These are phyloP conservation scores for Arthromyces matolae DNA, from an alignment of 768 basidiomycete species.

Conservation along the genomic window DNA sequence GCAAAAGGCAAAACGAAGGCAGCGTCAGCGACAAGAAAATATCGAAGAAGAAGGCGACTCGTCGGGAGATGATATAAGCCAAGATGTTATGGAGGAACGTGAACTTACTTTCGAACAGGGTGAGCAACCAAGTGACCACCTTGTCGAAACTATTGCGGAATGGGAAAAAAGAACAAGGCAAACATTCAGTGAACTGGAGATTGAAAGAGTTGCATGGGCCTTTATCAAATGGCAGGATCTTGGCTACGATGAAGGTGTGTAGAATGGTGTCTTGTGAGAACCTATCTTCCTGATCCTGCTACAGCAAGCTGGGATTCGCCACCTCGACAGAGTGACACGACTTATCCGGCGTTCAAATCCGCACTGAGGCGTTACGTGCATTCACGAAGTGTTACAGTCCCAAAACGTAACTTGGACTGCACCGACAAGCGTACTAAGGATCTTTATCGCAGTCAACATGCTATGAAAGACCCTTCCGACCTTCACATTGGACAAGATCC, in stretches of 20 bases:
- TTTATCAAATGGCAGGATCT: conserved; percentile 94
- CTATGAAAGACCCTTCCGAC: conserved; percentile 49
- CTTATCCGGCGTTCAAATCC: conserved; percentile 58
- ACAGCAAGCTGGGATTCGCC: conserved; percentile 94
- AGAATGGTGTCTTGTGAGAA: neutral
- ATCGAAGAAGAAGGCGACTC: too few species aligned
- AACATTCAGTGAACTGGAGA: conserved; percentile 45
- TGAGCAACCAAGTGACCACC: conserved; percentile 52
- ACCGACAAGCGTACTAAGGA: conserved; percentile 51
- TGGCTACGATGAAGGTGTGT: conserved; percentile 83
- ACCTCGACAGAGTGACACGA: conserved; percentile 52
- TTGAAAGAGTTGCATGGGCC: conserved; percentile 67
- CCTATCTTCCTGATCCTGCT: conserved; percentile 3
- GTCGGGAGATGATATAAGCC: conserved; percentile 26
- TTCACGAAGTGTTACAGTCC: conserved; percentile 59
- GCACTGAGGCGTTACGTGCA: conserved; percentile 68
- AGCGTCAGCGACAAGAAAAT: conserved; percentile 19
- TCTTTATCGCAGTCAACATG: conserved; percentile 43
- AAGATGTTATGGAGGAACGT: conserved; percentile 29
- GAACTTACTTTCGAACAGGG: conserved; percentile 51
- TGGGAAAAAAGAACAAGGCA: conserved; percentile 48
- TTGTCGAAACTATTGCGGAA: conserved; percentile 58
- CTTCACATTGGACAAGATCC: conserved; percentile 65
- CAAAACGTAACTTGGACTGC: conserved; percentile 40
- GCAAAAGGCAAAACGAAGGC: conserved; percentile 23